phyloP scores from a whole-genome alignment of 2,329 filamentous ascomycete species.

The Tothia fuscella region DNA sequence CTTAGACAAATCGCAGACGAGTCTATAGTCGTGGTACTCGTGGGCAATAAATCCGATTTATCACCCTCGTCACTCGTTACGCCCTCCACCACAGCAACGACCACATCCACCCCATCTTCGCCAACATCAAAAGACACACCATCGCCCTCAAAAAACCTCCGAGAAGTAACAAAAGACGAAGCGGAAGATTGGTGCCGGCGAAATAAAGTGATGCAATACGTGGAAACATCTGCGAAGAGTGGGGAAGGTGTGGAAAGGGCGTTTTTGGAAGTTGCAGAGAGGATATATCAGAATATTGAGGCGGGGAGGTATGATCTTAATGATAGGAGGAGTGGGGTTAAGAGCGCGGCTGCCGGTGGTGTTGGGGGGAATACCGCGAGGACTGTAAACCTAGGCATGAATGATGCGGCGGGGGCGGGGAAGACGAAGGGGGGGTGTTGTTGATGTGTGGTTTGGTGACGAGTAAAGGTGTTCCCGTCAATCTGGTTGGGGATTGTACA shows the following conservation, averaged over 20 bases:
- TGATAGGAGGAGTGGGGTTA: constrained; percentile 83
- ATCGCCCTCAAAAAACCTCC: constrained; percentile 45
- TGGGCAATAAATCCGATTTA: constrained; percentile 91
- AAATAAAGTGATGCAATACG: constrained; percentile 84
- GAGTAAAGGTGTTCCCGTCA: no score
- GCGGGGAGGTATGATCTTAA: constrained; percentile 90
- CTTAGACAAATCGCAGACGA: constrained; percentile 90
- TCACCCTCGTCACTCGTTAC: constrained; percentile 35
- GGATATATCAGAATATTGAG: constrained; percentile 95
- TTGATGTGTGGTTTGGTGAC: no score
- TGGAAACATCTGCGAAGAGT: constrained; percentile 92
- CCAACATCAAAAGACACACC: no score
- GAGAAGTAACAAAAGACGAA: constrained; percentile 71
- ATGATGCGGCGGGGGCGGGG: constrained; percentile 25
- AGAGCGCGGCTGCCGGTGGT: constrained; percentile 46
- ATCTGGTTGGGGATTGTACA: no score
- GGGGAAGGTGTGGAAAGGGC: constrained; percentile 89
- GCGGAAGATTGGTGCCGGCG: constrained; percentile 78
- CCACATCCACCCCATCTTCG: no score
- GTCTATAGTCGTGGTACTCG: constrained; percentile 85
- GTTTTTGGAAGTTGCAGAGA: constrained; percentile 84
- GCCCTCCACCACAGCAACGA: constrained; percentile 6
- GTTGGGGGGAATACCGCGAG: constrained; percentile 28
- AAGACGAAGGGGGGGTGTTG: constrained; percentile 5
- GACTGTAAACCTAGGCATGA: constrained; percentile 33